Percentiles rank a stretch among this genome's conserved stretches.
These are phyloP conservation scores for Termitomyces sp. DNA, from an alignment of 768 basidiomycete species.

Conservation along the genomic window DNA sequence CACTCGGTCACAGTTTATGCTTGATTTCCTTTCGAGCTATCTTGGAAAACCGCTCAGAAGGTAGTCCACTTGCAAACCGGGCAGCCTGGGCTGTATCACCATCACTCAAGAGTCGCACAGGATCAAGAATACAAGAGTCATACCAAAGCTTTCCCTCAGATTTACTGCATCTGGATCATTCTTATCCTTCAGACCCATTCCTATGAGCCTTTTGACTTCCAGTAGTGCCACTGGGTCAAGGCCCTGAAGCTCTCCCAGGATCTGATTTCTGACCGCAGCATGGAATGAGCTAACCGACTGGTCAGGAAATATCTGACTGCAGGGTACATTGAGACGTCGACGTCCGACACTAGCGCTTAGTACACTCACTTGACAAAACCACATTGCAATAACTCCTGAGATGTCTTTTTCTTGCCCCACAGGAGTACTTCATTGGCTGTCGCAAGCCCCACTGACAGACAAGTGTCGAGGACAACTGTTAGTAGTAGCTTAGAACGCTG, in stretches of 20 bases:
- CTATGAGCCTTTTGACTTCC: slow-evolving; percentile 46
- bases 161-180: slow-evolving; percentile 61
- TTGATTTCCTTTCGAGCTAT: slow-evolving; percentile 60
- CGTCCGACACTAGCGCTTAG: too few species aligned
- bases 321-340: neutral
- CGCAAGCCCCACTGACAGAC: slow-evolving; percentile 53
- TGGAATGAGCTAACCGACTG: slow-evolving; percentile 51
- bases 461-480: neutral
- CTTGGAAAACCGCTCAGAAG: slow-evolving; percentile 43
- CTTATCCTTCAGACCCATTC: slow-evolving; percentile 51
- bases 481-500: neutral
- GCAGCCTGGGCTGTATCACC: slow-evolving; percentile 51
- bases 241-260: slow-evolving; percentile 52
- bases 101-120: neutral
- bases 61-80: slow-evolving; percentile 56
- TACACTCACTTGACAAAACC: slow-evolving; percentile 63
- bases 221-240: slow-evolving; percentile 52
- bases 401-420: slow-evolving; percentile 60
- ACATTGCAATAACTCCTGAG: slow-evolving; percentile 49
- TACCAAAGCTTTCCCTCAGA: slow-evolving; percentile 61
- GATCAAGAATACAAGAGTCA: slow-evolving; percentile 5
- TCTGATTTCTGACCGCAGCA: slow-evolving; percentile 36
- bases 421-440: slow-evolving; percentile 69
- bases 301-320: slow-evolving; percentile 54
- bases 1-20: slow-evolving; percentile 50